Percentiles rank a stretch among this genome's conserved stretches.
phyloP scores from a whole-genome alignment of 2,329 filamentous ascomycete species.

The Cordyceps cateniannulata region DNA sequence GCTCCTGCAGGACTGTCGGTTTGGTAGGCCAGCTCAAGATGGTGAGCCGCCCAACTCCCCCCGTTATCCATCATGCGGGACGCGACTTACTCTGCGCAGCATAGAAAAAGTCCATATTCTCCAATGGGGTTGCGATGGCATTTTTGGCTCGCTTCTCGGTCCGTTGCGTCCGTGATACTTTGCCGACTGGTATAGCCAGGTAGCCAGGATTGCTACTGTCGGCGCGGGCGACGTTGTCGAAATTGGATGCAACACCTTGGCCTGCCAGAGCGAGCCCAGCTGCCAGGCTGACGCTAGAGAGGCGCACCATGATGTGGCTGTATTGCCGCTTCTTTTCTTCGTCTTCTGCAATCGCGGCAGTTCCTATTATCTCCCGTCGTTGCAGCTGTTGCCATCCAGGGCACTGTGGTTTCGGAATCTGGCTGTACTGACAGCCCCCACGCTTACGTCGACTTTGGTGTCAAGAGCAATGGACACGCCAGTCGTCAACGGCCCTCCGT shows the following conservation, averaged over 20 bases:
- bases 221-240: slow-evolving; percentile 22
- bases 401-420: neutral
- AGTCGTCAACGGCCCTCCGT: neutral
- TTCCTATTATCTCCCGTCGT: neutral
- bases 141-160: slow-evolving; percentile 10
- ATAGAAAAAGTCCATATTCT: slow-evolving; percentile 34
- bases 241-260: slow-evolving; percentile 6
- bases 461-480: neutral
- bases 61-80: neutral
- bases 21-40: neutral
- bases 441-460: neutral
- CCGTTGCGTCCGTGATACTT: slow-evolving; percentile 20
- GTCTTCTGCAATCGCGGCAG: neutral
- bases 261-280: slow-evolving; percentile 4
- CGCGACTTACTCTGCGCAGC: slow-evolving; percentile 29
- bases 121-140: slow-evolving; percentile 24
- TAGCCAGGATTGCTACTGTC: slow-evolving; percentile 29
- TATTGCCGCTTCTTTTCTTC: neutral
- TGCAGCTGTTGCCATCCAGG: neutral
- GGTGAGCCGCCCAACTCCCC: neutral
- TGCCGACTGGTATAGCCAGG: slow-evolving; percentile 30
- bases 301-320: neutral
- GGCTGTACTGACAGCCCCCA: neutral
- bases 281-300: slow-evolving; percentile 1
- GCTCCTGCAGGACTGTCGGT: neutral